Evolutionary conservation across 176 grass and related monocot species (phyloP).

Genomic region (Alopecurus myosuroides): DNA sequence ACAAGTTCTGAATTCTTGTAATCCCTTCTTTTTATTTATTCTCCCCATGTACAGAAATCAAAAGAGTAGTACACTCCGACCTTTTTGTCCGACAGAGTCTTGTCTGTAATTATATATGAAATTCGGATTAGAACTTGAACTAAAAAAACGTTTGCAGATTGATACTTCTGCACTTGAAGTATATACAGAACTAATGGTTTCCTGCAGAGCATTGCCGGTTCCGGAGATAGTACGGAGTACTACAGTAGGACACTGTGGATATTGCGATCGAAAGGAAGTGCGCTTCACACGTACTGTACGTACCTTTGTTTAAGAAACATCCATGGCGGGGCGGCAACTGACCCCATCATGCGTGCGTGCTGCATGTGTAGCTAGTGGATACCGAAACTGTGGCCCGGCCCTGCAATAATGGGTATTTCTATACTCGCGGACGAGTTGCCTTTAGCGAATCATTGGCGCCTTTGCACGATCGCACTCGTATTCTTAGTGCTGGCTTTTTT

Average conservation of each 20-base stretch:
- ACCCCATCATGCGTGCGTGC: neutral
- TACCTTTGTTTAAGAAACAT: neutral
- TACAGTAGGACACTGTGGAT: neutral
- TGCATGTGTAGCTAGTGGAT: neutral
- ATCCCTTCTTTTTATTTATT: no score
- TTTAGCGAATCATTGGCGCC: conserved; percentile 5
- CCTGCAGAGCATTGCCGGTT: no score
- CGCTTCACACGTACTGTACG: neutral
- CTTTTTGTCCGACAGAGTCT: neutral
- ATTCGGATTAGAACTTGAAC: neutral
- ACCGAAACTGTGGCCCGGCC: neutral
- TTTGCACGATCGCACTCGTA: no score
- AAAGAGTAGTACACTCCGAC: no score
- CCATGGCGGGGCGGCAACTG: neutral
- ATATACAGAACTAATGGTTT: neutral
- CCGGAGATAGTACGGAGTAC: no score
- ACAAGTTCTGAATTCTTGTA: neutral
- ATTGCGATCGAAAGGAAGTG: neutral
- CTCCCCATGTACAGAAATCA: neutral
- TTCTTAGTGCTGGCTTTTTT: neutral
- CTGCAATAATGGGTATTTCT: conserved; percentile 22
- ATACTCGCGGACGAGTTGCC: neutral
- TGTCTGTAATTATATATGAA: conserved; percentile 5
- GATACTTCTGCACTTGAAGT: neutral
- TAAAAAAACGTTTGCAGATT: neutral